Evolutionary conservation across 192 early-diverging fungal species (phyloP), one percentile per base, ranked within the genome.

Genomic region (Rhizophagus clarus): DNA sequence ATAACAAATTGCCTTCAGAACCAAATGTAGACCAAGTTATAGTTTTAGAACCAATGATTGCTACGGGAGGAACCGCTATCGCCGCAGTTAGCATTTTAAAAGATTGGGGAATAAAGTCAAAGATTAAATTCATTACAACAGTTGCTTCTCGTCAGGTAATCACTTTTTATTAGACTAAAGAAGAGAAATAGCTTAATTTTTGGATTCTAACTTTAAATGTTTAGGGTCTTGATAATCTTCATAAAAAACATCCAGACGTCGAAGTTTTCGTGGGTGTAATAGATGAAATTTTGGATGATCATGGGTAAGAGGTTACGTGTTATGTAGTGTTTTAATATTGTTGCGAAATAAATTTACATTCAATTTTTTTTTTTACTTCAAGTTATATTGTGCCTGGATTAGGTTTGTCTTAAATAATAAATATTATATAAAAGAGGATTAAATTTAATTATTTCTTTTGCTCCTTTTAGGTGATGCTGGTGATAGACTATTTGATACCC

Each of bases 11-110:
- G 31, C 95, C 95, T 8, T 77, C 82, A n/a, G 77, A 83, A 11
- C 92, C 92, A 72, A 86, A 87, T 26, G 87, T 93, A 11, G 91
- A 94, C 74, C 76, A 90, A 61, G 93, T 93, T 63, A 82, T 94
- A 73, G 86, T 96, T 34, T 75, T 96, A 2, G 95, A 96, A 81
- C 95, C 95, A 9, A 91, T 95, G 86, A 86, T 95, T 42, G 95
- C 94, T 14, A 96, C 95, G 0, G 92, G 92, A 61, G 92, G 89
- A 26, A 95, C 94, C 0, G 93, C 93, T 22, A 87, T 93, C 31
- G 94, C 94, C 1, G 89, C 94, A 2, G 85, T 95, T 77, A 87
- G 92, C 80, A 94, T 95, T 61, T 72, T 95, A 49, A 89, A 92
- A 81, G 90, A 93, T 40, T 96, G 95, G 93, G 94, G 95, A 14